phyloP scores from a whole-genome alignment of 306 rosid genomes.

The Vigna nakashimae region DNA sequence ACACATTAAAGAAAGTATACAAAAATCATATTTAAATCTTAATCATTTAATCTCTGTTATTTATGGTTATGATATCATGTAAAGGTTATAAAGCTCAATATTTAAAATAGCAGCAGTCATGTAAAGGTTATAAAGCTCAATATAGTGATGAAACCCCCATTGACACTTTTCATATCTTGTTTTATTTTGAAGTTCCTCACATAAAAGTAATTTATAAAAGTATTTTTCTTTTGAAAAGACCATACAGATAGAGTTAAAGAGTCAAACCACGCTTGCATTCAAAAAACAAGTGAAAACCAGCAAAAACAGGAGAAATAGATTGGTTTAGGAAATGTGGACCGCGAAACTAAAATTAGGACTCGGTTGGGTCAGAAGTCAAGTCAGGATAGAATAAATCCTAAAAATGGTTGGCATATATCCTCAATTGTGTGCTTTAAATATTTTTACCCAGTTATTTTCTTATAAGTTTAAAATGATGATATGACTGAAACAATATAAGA shows the following conservation, averaged over 20 bases:
- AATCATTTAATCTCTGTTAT: slow-evolving; percentile 13
- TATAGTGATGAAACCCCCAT: background rate
- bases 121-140: slow-evolving; percentile 6
- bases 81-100: slow-evolving; percentile 14
- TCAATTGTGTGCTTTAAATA: background rate
- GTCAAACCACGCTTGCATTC: background rate
- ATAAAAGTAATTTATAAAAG: slow-evolving; percentile 14
- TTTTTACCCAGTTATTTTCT: background rate
- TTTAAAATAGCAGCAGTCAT: background rate
- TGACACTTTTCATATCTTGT: slow-evolving; percentile 17
- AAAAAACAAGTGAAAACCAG: background rate
- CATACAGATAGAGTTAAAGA: background rate
- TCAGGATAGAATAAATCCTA: background rate
- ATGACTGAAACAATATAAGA: background rate
- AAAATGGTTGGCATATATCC: background rate
- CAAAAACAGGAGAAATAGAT: slow-evolving; percentile 2
- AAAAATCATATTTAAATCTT: background rate
- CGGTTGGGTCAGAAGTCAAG: background rate
- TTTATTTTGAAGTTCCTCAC: slow-evolving; percentile 25
- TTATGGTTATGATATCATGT: background rate
- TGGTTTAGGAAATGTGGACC: background rate
- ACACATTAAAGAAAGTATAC: slow-evolving; percentile 18
- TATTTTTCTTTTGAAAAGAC: background rate
- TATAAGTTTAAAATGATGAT: background rate
- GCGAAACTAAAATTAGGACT: background rate